These are phyloP conservation scores for Thielaviopsis punctulata DNA, from an alignment of 2,329 filamentous ascomycete genomes.

Conservation along the genomic window DNA sequence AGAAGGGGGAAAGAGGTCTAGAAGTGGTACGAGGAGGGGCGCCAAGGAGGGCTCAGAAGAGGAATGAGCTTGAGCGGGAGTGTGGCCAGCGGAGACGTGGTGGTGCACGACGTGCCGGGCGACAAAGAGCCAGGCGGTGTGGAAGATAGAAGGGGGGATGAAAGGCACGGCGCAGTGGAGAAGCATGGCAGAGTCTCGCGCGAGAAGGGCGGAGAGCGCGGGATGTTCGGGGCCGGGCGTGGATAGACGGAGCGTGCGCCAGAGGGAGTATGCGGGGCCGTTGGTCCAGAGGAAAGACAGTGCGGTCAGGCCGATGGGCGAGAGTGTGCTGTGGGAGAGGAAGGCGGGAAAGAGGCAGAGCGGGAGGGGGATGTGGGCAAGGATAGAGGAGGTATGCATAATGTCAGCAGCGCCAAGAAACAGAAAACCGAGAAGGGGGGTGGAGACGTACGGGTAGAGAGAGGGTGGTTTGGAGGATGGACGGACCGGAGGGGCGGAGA, in stretches of 20 bases:
- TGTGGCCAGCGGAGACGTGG: too few species aligned
- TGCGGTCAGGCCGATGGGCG: background rate
- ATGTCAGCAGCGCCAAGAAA: background rate
- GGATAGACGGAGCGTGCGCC: too few species aligned
- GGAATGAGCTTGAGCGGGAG: too few species aligned
- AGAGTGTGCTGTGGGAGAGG: background rate
- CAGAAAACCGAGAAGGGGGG: too few species aligned
- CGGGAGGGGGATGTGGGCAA: background rate
- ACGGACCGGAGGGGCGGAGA: background rate
- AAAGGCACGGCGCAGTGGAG: background rate
- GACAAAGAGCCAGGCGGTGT: background rate
- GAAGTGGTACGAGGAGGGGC: background rate
- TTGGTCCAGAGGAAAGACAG: background rate
- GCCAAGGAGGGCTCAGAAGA: background rate
- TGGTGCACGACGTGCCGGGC: background rate
- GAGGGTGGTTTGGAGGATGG: too few species aligned
- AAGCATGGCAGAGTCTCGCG: background rate
- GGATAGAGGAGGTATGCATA: background rate
- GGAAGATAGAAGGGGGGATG: background rate
- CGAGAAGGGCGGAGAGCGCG: background rate
- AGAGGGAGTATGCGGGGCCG: background rate
- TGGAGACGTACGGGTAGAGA: background rate
- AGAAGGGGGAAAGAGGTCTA: background rate
- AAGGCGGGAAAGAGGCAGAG: background rate
- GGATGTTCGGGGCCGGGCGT: too few species aligned